Conservation (phyloP, 1,139 yeast genomes). For the Keqinozyma sinolaborantium region DNA sequence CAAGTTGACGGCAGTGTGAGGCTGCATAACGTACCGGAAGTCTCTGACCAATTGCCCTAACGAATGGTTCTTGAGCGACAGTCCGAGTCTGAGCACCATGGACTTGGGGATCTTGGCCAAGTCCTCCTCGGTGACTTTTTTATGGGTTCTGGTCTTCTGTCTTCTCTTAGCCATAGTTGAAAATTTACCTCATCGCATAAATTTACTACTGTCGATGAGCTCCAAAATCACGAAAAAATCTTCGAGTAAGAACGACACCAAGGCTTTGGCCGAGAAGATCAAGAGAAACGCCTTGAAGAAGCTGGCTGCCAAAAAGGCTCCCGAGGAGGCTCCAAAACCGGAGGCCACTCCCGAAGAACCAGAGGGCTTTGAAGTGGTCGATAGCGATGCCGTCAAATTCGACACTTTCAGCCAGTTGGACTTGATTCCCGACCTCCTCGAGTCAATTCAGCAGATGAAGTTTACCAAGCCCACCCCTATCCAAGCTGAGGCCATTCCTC, state of each 20-base stretch:
- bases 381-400: slow-evolving; percentile 30
- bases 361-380: slow-evolving; percentile 13
- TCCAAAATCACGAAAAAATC: not conserved
- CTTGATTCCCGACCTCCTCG: slow-evolving; percentile 76
- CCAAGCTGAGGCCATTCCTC: slow-evolving; percentile 88
- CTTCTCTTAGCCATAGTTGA: slow-evolving; percentile 40
- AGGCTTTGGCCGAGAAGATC: slow-evolving; percentile 46
- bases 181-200: slow-evolving; percentile 6
- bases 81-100: slow-evolving; percentile 87
- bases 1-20: slow-evolving; percentile 89
- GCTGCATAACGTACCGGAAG: slow-evolving; percentile 89
- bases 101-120: slow-evolving; percentile 78
- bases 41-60: slow-evolving; percentile 82
- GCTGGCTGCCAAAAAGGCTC: slow-evolving; percentile 13
- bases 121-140: slow-evolving; percentile 61
- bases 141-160: slow-evolving; percentile 84
- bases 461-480: slow-evolving; percentile 81
- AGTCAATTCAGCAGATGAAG: slow-evolving; percentile 69
- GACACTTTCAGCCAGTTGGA: slow-evolving; percentile 48
- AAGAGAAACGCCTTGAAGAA: slow-evolving; percentile 49
- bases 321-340: slow-evolving; percentile 13
- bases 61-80: slow-evolving; percentile 75
- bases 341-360: slow-evolving; percentile 5
- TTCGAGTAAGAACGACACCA: slow-evolving; percentile 7
- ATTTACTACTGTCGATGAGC: slow-evolving; percentile 3